Base-by-base conservation (phyloP, 2,329 filamentous ascomycete genomes). In the Huntiella decipiens region DNA sequence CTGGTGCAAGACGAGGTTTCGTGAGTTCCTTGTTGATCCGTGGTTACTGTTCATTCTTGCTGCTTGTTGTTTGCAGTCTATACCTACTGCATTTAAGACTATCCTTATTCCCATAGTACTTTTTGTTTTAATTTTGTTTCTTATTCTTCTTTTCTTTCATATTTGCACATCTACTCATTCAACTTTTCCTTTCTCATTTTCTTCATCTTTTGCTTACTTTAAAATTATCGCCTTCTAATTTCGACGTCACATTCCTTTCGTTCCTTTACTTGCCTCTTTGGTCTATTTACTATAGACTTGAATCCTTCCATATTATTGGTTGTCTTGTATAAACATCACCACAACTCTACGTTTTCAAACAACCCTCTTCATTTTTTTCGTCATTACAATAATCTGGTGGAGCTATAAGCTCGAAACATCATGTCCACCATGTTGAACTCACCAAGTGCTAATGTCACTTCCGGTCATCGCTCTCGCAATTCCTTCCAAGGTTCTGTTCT, bases 401-500 rank as follows among this genome's bases (percentile, higher is more conserved):
- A 28, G 22, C 22, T 28, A 28, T 28, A 28, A 10, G 22, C 22
- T 28, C 22, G 22, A 28, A 16, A 15, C 28, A 34, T 28, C 22
- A 43, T 43, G 40, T 17, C 40, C 10, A 8, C 35, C 35, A 39
- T 38, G 35, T 28, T 38, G n/a, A 22, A 8, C 13, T 33, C 36
- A 19, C 12, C 28, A 4, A 43, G 38, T 40, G n/a, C 35, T 19
- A 34, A 28, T 7, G 36, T 28, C 16, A 31, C 17, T 19, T 37
- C 13, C 31, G 16, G 31, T 28, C 41, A 48, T 38, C 39, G 15
- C 22, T 44, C 43, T 22, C 43, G 48, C 16, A 45, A 45, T 22
- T 51, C 51, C 13, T 50, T 34, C 16, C 35, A 47, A 3, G 41
- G 43, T 16, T 53, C 52, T 10, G 35, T 53, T 44, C 31, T 52